Evolutionary conservation across 768 basidiomycete genomes (phyloP).

Genomic region (Boletus edulis): DNA sequence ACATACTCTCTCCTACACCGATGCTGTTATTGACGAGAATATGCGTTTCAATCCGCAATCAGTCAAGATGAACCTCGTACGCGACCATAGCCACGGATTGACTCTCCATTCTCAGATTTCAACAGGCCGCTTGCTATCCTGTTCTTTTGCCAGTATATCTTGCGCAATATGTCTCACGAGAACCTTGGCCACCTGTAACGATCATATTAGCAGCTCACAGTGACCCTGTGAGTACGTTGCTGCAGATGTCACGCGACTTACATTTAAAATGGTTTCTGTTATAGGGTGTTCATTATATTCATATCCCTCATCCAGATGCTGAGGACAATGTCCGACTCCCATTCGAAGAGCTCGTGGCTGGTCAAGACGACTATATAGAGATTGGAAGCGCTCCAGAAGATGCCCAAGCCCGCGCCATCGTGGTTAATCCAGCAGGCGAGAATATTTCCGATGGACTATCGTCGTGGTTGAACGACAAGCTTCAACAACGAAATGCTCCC

Average conservation of each 20-base stretch:
- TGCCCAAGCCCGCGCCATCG: constrained; percentile 11
- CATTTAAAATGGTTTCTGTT: neutral
- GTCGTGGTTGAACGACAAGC: constrained; percentile 29
- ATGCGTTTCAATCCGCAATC: constrained; percentile 43
- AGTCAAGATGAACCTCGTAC: constrained; percentile 45
- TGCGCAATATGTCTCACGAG: constrained; percentile 42
- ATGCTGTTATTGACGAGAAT: constrained; percentile 37
- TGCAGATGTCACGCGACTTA: neutral
- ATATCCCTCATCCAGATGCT: constrained; percentile 20
- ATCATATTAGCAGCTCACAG: constrained; percentile 28
- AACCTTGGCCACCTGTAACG: constrained; percentile 29
- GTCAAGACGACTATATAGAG: constrained; percentile 24
- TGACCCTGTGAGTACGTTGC: constrained; percentile 20
- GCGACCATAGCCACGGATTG: constrained; percentile 14
- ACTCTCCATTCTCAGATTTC: constrained; percentile 3
- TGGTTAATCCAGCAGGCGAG: constrained; percentile 20
- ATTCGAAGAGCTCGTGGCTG: constrained; percentile 21
- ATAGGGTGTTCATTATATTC: constrained; percentile 29
- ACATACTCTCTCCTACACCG: constrained; percentile 32
- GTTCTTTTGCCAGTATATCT: constrained; percentile 65
- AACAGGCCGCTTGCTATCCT: constrained; percentile 58
- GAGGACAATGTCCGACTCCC: constrained; percentile 18
- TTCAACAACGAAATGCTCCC: constrained; percentile 19
- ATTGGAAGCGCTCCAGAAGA: constrained; percentile 12
- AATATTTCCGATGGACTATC: constrained; percentile 36